Conservation (phyloP, 441 rosid genomes). For the Arabidopsis hybrid region DNA sequence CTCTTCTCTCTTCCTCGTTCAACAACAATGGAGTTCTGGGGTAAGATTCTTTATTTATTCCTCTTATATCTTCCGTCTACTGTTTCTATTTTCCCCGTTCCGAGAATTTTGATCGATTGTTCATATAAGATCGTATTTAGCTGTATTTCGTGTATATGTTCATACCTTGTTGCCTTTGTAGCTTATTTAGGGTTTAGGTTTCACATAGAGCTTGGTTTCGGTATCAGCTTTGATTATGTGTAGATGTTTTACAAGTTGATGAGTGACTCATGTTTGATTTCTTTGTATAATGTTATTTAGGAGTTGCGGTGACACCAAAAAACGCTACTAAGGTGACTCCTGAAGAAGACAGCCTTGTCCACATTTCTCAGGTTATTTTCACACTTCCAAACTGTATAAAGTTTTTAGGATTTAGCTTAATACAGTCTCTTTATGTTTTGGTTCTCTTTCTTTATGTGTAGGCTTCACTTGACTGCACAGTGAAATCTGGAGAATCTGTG, state of each 20-base stretch:
- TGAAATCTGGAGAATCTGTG: constrained; percentile 57
- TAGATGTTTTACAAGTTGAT: neutral
- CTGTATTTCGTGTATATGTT: neutral
- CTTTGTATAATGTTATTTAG: constrained; percentile 37
- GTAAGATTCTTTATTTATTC: constrained; percentile 10
- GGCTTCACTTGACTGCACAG: constrained; percentile 80
- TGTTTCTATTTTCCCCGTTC: neutral
- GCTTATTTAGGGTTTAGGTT: neutral
- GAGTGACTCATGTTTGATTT: neutral
- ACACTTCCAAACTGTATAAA: neutral
- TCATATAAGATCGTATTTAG: neutral
- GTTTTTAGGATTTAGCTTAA: neutral
- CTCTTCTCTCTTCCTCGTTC: neutral
- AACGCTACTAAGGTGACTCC: constrained; percentile 64
- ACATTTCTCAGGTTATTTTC: constrained; percentile 75
- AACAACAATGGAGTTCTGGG: constrained; percentile 48
- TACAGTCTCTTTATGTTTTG: neutral
- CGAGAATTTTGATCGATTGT: neutral
- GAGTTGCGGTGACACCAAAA: constrained; percentile 82
- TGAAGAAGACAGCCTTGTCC: constrained; percentile 50
- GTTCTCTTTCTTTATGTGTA: constrained; percentile 24
- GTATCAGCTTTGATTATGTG: neutral
- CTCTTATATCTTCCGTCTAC: neutral
- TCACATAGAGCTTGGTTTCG: neutral
- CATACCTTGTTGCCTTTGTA: neutral